phyloP scores from a whole-genome alignment of 1,284 basidiomycete genomes.

The Peniophora sp. region DNA sequence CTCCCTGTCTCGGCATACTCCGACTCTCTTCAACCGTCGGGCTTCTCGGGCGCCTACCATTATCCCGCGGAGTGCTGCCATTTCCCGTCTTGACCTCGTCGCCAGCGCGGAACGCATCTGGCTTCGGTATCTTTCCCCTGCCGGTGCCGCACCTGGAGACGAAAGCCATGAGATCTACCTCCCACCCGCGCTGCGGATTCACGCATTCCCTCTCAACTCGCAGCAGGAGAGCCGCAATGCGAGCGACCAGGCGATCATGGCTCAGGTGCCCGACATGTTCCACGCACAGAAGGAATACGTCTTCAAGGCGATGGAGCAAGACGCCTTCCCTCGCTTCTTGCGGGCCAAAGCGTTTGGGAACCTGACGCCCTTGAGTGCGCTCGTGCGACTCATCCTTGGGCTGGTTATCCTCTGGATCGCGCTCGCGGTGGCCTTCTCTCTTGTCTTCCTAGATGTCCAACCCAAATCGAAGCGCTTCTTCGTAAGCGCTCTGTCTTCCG shows the following conservation, averaged over 20 bases:
- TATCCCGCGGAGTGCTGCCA: slow-evolving; percentile 86
- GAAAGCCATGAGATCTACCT: slow-evolving; percentile 93
- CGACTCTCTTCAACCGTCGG: slow-evolving; percentile 65
- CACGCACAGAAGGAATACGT: slow-evolving; percentile 97
- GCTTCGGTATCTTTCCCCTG: slow-evolving; percentile 77
- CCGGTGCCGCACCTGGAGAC: slow-evolving; percentile 20
- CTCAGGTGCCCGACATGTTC: slow-evolving; percentile 94
- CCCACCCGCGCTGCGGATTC: slow-evolving; percentile 77
- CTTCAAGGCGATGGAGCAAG: slow-evolving; percentile 94
- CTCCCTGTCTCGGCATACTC: slow-evolving; percentile 63
- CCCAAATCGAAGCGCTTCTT: slow-evolving; percentile 89
- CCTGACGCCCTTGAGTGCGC: slow-evolving; percentile 82
- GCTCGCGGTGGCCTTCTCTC: slow-evolving; percentile 81
- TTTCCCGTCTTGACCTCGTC: slow-evolving; percentile 84
- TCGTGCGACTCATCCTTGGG: slow-evolving; percentile 80
- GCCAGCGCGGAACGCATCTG: slow-evolving; percentile 94
- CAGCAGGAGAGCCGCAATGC: slow-evolving; percentile 63
- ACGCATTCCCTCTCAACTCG: slow-evolving; percentile 67
- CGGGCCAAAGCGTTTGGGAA: slow-evolving; percentile 96
- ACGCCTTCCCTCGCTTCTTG: slow-evolving; percentile 94
- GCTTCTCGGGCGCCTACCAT: slow-evolving; percentile 78
- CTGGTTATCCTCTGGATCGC: slow-evolving; percentile 89
- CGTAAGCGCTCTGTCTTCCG: slow-evolving; percentile 45
- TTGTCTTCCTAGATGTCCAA: slow-evolving; percentile 89
- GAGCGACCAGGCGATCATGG: slow-evolving; percentile 69